Percentiles rank a stretch among this genome's conserved stretches.
Conservation (phyloP, 1,284 basidiomycete genomes). For the Rhizoctonia solani region DNA sequence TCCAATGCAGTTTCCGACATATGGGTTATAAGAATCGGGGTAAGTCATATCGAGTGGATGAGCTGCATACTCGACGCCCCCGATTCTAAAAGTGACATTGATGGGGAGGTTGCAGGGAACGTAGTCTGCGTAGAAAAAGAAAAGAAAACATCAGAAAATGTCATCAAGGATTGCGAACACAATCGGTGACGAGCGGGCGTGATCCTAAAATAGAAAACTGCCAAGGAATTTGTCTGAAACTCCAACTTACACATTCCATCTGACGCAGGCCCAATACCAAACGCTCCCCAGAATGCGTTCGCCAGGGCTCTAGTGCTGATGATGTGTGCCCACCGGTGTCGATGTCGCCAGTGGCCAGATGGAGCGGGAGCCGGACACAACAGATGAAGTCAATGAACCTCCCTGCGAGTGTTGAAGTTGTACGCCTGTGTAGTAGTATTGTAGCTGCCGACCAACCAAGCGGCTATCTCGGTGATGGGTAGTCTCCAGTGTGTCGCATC, state of each 20-base stretch:
- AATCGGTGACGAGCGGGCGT: background rate
- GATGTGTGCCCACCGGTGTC: constrained; percentile 36
- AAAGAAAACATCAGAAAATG: background rate
- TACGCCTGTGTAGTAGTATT: background rate
- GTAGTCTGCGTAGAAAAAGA: constrained; percentile 35
- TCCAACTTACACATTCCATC: constrained; percentile 36
- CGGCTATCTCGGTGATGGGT: constrained; percentile 33
- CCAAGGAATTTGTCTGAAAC: background rate
- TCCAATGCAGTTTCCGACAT: constrained; percentile 34
- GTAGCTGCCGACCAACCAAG: constrained; percentile 3
- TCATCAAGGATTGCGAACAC: background rate
- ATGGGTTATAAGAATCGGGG: constrained; percentile 10
- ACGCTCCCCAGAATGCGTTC: constrained; percentile 37
- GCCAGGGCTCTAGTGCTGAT: constrained; percentile 30
- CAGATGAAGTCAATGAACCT: constrained; percentile 16
- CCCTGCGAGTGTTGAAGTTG: background rate
- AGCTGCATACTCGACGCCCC: constrained; percentile 29
- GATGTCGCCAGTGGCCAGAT: constrained; percentile 36
- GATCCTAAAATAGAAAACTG: background rate
- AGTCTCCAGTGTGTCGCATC: constrained; percentile 34
- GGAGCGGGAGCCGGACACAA: background rate
- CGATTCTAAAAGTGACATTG: constrained; percentile 36
- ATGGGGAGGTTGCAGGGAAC: constrained; percentile 33
- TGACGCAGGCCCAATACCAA: constrained; percentile 32
- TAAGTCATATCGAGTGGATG: constrained; percentile 38